Evolutionary conservation across 2,329 filamentous ascomycete species (phyloP).

Genomic region (Cordyceps farinosa): DNA sequence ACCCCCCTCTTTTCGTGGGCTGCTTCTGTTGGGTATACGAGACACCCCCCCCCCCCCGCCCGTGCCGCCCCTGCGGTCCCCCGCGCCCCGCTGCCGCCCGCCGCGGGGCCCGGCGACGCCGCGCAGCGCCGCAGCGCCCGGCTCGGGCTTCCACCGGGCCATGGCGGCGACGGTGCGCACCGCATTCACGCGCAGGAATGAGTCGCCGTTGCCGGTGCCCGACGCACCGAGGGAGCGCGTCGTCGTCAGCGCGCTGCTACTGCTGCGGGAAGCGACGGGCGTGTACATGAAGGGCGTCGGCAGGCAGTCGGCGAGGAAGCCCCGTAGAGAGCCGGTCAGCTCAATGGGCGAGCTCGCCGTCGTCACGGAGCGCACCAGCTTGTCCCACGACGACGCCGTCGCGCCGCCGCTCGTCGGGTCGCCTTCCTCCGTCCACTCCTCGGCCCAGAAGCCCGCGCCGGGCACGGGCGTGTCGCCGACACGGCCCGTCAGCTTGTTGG

Average conservation of each 20-base stretch:
- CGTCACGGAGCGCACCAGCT: slow-evolving; percentile 17
- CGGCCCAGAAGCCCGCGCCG: slow-evolving; percentile 87
- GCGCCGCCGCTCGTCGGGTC: slow-evolving; percentile 27
- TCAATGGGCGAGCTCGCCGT: slow-evolving; percentile 26
- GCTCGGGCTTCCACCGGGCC: slow-evolving; percentile 55
- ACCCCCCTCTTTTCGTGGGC: too few species aligned
- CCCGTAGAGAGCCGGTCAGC: slow-evolving; percentile 38
- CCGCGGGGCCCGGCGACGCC: too few species aligned
- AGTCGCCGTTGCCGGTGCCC: slow-evolving; percentile 85
- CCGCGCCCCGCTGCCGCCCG: too few species aligned
- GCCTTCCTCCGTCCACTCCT: slow-evolving; percentile 65
- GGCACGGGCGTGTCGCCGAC: slow-evolving; percentile 83
- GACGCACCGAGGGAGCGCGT: slow-evolving; percentile 58
- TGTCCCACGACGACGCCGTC: slow-evolving; percentile 20
- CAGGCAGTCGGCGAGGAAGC: slow-evolving; percentile 57
- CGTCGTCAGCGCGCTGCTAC: slow-evolving; percentile 27
- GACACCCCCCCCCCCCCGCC: too few species aligned
- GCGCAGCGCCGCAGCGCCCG: slow-evolving; percentile 58
- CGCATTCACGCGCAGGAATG: slow-evolving; percentile 71
- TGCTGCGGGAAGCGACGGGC: slow-evolving; percentile 24
- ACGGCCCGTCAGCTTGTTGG: slow-evolving; percentile 81
- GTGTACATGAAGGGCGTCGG: slow-evolving; percentile 44
- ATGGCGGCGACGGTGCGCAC: slow-evolving; percentile 70
- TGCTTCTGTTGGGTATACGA: too few species aligned
- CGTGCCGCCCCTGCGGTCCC: too few species aligned